Conservation (phyloP, 495 filamentous ascomycete genomes). For the Podospora conica region DNA sequence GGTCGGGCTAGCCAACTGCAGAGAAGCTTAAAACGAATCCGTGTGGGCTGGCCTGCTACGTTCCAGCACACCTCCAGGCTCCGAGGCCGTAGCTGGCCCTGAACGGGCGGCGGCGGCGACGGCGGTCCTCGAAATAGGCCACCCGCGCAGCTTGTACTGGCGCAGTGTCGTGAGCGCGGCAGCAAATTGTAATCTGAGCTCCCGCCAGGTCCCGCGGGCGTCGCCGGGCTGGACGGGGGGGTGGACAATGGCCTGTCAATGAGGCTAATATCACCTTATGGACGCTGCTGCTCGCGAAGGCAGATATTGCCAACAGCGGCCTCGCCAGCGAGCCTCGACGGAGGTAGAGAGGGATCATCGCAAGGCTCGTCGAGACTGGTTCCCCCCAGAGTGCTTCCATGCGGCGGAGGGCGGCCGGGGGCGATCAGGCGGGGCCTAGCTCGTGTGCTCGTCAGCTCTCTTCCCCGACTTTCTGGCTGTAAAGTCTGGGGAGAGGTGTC, state of each 20-base stretch:
- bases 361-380: background rate
- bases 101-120: slow-evolving; percentile 3
- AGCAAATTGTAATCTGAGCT: slow-evolving; percentile 24
- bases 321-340: background rate
- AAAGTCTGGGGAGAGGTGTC: too few species aligned
- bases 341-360: background rate
- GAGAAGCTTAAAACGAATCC: slow-evolving; percentile 20
- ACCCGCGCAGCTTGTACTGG: slow-evolving; percentile 1
- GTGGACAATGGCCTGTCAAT: slow-evolving; percentile 11
- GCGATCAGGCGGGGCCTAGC: background rate
- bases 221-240: slow-evolving; percentile 14
- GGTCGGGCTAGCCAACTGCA: slow-evolving; percentile 9
- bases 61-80: slow-evolving; percentile 5
- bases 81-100: slow-evolving; percentile 6
- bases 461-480: background rate
- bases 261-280: slow-evolving; percentile 22
- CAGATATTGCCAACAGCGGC: slow-evolving; percentile 3
- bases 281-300: background rate
- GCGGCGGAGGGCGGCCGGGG: background rate
- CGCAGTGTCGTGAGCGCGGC: slow-evolving; percentile 15
- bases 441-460: too few species aligned
- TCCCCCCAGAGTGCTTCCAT: background rate
- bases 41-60: background rate
- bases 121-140: slow-evolving; percentile 24
- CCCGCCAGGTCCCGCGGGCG: slow-evolving; percentile 19